These are phyloP conservation scores for Condylostoma magnum DNA, from an alignment of 169 alveolate species.

Conservation along the genomic window DNA sequence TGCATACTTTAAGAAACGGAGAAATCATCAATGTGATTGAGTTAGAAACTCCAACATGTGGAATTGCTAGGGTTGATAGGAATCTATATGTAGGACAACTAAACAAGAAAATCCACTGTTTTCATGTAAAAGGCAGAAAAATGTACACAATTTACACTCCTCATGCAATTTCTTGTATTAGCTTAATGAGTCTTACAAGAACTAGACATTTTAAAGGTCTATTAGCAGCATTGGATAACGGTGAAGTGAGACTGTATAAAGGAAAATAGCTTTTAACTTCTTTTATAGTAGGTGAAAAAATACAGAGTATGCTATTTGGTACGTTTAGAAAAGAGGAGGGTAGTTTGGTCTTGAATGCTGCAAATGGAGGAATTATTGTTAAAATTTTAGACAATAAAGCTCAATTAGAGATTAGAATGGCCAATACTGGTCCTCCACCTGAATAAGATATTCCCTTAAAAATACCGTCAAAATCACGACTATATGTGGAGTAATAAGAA, in stretches of 20 bases:
- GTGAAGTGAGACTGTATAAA: conserved; percentile 71
- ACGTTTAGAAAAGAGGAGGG: conserved; percentile 84
- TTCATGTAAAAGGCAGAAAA: conserved; percentile 52
- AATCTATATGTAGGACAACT: conserved; percentile 54
- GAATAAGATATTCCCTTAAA: conserved; percentile 71
- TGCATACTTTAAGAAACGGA: conserved; percentile 55
- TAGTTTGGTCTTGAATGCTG: conserved; percentile 46
- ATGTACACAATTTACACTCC: conserved; percentile 39
- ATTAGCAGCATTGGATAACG: conserved; percentile 62
- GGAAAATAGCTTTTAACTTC: conserved; percentile 60
- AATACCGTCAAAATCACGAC: conserved; percentile 66
- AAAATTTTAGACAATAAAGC: conserved; percentile 52
- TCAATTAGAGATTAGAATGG: conserved; percentile 38
- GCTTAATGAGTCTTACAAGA: conserved; percentile 42
- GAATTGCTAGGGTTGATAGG: conserved; percentile 46
- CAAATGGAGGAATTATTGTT: conserved; percentile 58
- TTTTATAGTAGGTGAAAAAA: conserved; percentile 50
- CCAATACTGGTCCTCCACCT: conserved; percentile 67
- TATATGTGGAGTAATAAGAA: conserved; percentile 65
- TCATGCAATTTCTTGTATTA: conserved; percentile 34
- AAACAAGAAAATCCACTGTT: conserved; percentile 49
- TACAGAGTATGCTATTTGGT: conserved; percentile 65
- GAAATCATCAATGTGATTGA: conserved; percentile 2
- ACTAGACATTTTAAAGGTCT: conserved; percentile 48
- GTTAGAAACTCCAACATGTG: conserved; percentile 58